A percentile compares a stretch with the other conserved stretches of the same genome.
Evolutionary conservation across 2,329 filamentous ascomycete genomes (phyloP).

Genomic region (Trichocomaceae sp.): DNA sequence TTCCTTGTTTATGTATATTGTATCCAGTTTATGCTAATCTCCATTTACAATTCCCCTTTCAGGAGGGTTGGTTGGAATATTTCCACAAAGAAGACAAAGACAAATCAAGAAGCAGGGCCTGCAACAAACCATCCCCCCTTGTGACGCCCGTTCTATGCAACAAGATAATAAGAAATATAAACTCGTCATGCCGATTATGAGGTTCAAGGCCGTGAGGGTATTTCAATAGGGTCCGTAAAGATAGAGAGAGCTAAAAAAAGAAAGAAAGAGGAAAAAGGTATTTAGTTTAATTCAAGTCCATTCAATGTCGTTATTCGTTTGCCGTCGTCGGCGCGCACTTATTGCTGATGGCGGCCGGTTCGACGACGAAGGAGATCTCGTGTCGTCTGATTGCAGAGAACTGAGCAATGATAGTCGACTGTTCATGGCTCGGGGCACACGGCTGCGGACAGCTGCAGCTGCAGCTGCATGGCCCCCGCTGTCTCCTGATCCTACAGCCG

Average conservation of each 20-base stretch:
- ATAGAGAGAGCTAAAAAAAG: conserved; percentile 3
- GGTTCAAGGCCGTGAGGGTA: background rate
- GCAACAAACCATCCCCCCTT: background rate
- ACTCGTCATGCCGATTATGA: background rate
- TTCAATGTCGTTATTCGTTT: conserved; percentile 33
- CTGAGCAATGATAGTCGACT: conserved; percentile 34
- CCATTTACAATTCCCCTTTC: background rate
- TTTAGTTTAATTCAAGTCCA: conserved; percentile 22
- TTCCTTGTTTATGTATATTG: background rate
- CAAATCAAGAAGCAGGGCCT: background rate
- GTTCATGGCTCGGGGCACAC: conserved; percentile 32
- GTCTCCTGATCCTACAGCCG: conserved; percentile 23
- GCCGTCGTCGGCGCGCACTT: conserved; percentile 30
- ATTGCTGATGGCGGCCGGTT: conserved; percentile 30
- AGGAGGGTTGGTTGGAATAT: background rate
- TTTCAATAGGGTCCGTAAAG: background rate
- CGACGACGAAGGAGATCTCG: conserved; percentile 26
- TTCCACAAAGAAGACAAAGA: background rate
- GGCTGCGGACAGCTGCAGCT: conserved; percentile 24
- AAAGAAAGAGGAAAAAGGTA: conserved; percentile 9
- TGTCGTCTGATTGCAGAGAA: conserved; percentile 33
- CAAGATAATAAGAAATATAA: conserved; percentile 2
- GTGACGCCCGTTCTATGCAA: conserved; percentile 7
- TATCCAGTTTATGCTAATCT: background rate
- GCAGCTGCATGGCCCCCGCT: conserved; percentile 27